Evolutionary conservation across 1,284 basidiomycete species (phyloP).

Genomic region (Ceratobasidium sp.): DNA sequence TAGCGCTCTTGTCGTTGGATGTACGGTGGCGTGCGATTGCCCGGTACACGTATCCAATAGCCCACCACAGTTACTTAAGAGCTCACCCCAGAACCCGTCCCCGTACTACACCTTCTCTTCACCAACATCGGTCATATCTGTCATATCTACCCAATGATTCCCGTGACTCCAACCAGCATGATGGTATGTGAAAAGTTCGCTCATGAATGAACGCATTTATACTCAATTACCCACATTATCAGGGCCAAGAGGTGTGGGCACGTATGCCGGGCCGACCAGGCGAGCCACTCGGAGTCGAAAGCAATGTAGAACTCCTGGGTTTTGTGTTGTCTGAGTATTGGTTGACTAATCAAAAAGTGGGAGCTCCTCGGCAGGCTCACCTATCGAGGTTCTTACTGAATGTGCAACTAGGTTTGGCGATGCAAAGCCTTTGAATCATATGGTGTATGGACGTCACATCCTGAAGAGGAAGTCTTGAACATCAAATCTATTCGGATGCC

Average conservation of each 20-base stretch:
- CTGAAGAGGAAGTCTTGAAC: constrained; percentile 25
- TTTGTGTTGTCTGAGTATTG: constrained; percentile 25
- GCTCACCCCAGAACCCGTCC: background rate
- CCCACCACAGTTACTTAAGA: background rate
- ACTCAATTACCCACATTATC: background rate
- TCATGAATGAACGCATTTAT: background rate
- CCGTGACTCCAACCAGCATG: constrained; percentile 2
- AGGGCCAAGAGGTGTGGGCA: constrained; percentile 36
- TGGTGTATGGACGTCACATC: constrained; percentile 28
- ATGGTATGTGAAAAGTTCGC: background rate
- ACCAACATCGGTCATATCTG: background rate
- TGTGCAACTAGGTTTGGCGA: constrained; percentile 13
- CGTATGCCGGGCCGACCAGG: constrained; percentile 20
- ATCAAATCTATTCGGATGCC: constrained; percentile 18
- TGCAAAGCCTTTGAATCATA: constrained; percentile 29
- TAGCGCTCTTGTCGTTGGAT: constrained; percentile 22
- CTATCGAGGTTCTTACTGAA: background rate
- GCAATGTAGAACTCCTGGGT: constrained; percentile 27
- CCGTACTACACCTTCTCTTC: background rate
- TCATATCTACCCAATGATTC: constrained; percentile 9
- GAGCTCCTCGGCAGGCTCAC: background rate
- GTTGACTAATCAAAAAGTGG: constrained; percentile 8
- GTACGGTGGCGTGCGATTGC: constrained; percentile 6
- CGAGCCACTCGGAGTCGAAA: constrained; percentile 17
- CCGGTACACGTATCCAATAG: constrained; percentile 4